Conservation (phyloP, 2,329 filamentous ascomycete species). For the Immersiporthe knoxdaviesiana region DNA sequence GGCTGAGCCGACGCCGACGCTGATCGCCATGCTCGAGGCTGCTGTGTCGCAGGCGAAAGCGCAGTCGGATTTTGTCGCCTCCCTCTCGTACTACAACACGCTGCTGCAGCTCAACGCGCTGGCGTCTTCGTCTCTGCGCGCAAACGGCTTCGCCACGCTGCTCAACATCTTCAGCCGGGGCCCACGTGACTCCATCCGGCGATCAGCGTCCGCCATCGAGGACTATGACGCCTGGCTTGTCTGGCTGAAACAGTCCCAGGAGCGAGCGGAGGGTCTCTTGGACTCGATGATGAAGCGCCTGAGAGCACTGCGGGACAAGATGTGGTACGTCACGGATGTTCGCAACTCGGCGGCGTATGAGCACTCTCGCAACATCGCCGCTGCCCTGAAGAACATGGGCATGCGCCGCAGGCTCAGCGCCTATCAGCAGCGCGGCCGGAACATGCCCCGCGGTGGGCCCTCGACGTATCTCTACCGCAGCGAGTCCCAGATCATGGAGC, state of each 20-base stretch:
- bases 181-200: conserved; percentile 69
- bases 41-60: conserved; percentile 77
- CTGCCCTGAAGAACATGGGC: conserved; percentile 90
- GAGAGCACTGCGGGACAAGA: conserved; percentile 84
- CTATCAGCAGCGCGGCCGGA: conserved; percentile 54
- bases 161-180: conserved; percentile 75
- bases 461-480: conserved; percentile 75
- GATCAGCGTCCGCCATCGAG: conserved; percentile 72
- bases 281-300: conserved; percentile 75
- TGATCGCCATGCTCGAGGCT: conserved; percentile 75
- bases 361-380: conserved; percentile 81
- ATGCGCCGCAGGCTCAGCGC: conserved; percentile 60
- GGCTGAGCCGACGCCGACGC: conserved; percentile 52
- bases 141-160: conserved; percentile 71
- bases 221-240: conserved; percentile 82
- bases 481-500: conserved; percentile 83
- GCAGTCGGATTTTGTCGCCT: conserved; percentile 80
- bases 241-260: conserved; percentile 81
- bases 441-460: conserved; percentile 45
- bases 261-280: conserved; percentile 73
- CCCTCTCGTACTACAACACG: conserved; percentile 84
- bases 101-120: conserved; percentile 72
- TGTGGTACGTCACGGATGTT: conserved; percentile 98
- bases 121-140: conserved; percentile 62
- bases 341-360: conserved; percentile 88